These are phyloP conservation scores for Neospermospora avenae DNA, from an alignment of 2,329 filamentous ascomycete genomes.

Conservation along the genomic window DNA sequence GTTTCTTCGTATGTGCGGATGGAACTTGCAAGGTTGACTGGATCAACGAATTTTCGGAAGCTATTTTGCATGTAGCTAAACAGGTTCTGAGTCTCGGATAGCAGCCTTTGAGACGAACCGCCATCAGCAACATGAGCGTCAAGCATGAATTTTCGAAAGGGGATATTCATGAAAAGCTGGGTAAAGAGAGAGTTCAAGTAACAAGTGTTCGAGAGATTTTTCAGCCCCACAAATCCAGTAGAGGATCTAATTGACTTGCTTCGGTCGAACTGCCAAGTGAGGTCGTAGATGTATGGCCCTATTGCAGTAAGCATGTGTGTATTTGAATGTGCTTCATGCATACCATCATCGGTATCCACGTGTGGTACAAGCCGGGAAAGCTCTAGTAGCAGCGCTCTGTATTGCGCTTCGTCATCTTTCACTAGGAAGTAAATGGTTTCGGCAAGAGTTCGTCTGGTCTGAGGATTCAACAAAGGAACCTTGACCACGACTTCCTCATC, in stretches of 20 bases:
- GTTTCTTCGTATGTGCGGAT: constrained; percentile 82
- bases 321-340: background rate
- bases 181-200: constrained; percentile 94
- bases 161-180: constrained; percentile 92
- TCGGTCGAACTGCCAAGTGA: constrained; percentile 61
- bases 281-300: constrained; percentile 58
- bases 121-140: constrained; percentile 52
- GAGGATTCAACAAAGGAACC: constrained; percentile 49
- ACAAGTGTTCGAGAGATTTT: constrained; percentile 92
- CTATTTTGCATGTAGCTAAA: constrained; percentile 87
- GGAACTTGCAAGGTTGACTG: constrained; percentile 65
- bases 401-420: constrained; percentile 48
- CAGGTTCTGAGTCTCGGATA: constrained; percentile 74
- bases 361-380: constrained; percentile 50
- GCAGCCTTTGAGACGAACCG: constrained; percentile 59
- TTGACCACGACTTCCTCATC: constrained; percentile 33
- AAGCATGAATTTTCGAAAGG: constrained; percentile 83
- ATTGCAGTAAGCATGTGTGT: constrained; percentile 25
- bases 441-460: constrained; percentile 57
- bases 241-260: constrained; percentile 66
- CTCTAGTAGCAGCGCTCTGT: constrained; percentile 49
- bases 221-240: constrained; percentile 84
- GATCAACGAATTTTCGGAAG: constrained; percentile 69
- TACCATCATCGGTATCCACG: constrained; percentile 39
- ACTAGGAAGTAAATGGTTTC: constrained; percentile 57